Percentiles rank a stretch among this genome's conserved stretches.
phyloP scores from a whole-genome alignment of 805 yeast species.

The Yarrowia phangngaensis region DNA sequence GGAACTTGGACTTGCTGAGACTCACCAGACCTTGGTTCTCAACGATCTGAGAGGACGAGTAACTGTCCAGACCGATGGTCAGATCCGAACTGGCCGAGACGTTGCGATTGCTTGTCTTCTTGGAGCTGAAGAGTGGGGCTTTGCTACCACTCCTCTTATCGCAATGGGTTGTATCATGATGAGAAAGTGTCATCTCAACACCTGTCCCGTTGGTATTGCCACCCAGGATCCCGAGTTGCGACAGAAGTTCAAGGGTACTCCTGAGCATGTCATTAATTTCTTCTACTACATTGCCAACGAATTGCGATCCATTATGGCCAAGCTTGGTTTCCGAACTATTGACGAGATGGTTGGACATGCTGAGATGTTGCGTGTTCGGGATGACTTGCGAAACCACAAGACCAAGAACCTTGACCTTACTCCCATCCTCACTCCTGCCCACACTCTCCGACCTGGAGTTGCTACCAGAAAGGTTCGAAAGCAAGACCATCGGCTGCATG shows the following conservation, averaged over 20 bases:
- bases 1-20: conserved; percentile 97
- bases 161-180: conserved; percentile 97
- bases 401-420: conserved; percentile 86
- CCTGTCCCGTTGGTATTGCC: conserved; percentile 98
- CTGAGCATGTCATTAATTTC: conserved; percentile 97
- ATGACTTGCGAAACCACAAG: conserved; percentile 80
- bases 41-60: conserved; percentile 96
- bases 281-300: conserved; percentile 93
- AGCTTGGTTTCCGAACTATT: conserved; percentile 88
- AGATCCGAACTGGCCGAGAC: conserved; percentile 93
- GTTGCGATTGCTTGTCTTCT: conserved; percentile 91
- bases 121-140: conserved; percentile 98
- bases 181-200: conserved; percentile 88
- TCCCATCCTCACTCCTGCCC: conserved; percentile 95
- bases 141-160: conserved; percentile 94
- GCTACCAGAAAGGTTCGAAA: conserved; percentile 88
- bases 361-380: conserved; percentile 81
- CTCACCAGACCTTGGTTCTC: conserved; percentile 93
- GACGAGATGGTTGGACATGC: conserved; percentile 98
- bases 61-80: conserved; percentile 97
- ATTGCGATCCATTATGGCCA: conserved; percentile 88
- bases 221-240: conserved; percentile 95
- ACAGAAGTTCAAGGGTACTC: conserved; percentile 90
- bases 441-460: conserved; percentile 92
- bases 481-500: conserved; percentile 90